Conservation (phyloP, 2,329 filamentous ascomycete species). For the Aspergillus sp. region DNA sequence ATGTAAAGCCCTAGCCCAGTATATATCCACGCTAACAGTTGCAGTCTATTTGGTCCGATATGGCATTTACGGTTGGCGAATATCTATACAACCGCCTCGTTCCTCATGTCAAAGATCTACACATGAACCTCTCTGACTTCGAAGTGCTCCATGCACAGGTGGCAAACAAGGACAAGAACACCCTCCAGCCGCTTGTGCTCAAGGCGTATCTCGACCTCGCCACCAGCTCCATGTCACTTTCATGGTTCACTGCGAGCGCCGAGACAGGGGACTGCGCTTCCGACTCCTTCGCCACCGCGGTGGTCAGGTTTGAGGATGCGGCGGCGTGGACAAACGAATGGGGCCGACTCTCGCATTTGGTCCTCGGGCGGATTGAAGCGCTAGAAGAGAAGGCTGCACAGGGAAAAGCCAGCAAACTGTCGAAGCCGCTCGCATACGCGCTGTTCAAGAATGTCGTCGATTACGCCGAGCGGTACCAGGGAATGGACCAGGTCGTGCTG, state of each 20-base stretch:
- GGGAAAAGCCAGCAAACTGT: background rate
- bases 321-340: conserved; percentile 1
- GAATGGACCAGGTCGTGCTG: conserved; percentile 3
- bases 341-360: conserved; percentile 3
- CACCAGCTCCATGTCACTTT: background rate
- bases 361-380: conserved; percentile 2
- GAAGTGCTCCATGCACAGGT: conserved; percentile 5
- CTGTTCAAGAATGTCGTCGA: conserved; percentile 10
- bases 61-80: conserved; percentile 4
- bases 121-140: background rate
- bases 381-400: background rate
- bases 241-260: conserved; percentile 2
- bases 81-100: background rate
- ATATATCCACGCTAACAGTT: background rate
- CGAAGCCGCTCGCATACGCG: background rate
- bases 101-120: background rate
- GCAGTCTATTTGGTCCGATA: conserved; percentile 18
- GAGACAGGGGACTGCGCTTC: background rate
- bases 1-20: conserved; percentile 21
- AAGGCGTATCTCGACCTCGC: background rate
- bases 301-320: background rate
- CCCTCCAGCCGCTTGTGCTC: background rate
- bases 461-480: conserved; percentile 4
- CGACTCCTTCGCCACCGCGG: conserved; percentile 1
- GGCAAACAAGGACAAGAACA: background rate